A percentile compares a stretch with the other conserved stretches of the same genome.
Conservation (phyloP, 495 filamentous ascomycete genomes). For the Neurospora hispaniola region DNA sequence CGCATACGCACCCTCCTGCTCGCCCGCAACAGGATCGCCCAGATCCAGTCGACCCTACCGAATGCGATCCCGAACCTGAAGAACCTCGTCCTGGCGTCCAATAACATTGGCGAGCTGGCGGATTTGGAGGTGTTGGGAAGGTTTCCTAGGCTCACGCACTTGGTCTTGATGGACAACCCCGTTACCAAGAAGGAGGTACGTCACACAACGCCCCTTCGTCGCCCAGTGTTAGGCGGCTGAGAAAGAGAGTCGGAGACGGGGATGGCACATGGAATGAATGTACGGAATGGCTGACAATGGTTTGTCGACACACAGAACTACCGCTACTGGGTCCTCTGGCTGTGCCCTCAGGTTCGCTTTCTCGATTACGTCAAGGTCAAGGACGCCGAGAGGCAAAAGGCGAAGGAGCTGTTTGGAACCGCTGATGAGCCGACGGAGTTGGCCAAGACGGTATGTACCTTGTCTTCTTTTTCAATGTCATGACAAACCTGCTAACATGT, state of each 20-base stretch:
- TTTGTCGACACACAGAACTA: conserved; percentile 53
- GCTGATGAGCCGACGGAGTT: conserved; percentile 63
- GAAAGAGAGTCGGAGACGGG: not conserved
- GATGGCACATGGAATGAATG: not conserved
- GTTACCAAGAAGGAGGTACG: conserved; percentile 81
- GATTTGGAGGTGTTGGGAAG: conserved; percentile 77
- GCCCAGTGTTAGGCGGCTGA: not conserved
- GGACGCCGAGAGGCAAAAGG: conserved; percentile 64
- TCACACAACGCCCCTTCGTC: not conserved
- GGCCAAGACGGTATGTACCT: conserved; percentile 27
- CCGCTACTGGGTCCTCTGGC: conserved; percentile 83
- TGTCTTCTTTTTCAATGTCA: not conserved
- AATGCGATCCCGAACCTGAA: conserved; percentile 65
- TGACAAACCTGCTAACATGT: not conserved
- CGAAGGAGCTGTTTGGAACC: conserved; percentile 74
- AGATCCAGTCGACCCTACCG: conserved; percentile 65
- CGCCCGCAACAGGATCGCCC: conserved; percentile 75
- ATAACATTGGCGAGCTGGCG: conserved; percentile 66
- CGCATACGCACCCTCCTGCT: conserved; percentile 78
- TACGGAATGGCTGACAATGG: conserved; percentile 1
- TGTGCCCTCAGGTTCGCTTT: conserved; percentile 73
- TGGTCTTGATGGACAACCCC: conserved; percentile 78
- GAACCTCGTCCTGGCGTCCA: conserved; percentile 67
- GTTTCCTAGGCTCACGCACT: conserved; percentile 61
- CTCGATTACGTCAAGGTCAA: conserved; percentile 91